A percentile compares a stretch with the other conserved stretches of the same genome.
phyloP scores from a whole-genome alignment of 192 early-diverging fungal species.

The Umbelopsis vinacea region DNA sequence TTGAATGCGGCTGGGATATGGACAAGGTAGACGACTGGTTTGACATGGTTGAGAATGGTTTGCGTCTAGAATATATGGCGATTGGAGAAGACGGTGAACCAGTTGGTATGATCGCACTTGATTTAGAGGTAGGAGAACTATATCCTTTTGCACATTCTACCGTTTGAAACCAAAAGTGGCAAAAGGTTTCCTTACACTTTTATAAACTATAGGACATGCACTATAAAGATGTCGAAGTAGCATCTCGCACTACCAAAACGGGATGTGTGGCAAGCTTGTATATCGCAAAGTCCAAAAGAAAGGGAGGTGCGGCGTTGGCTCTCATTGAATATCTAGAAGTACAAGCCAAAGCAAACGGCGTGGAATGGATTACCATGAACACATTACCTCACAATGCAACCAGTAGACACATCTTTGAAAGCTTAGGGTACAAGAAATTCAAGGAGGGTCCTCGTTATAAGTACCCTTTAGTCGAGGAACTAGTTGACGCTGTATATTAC shows the following conservation, averaged over 20 bases:
- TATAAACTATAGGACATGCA: background rate
- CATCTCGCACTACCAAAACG: background rate
- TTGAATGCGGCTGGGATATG: slow-evolving; percentile 9
- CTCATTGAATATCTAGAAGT: background rate
- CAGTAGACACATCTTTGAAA: background rate
- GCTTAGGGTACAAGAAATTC: slow-evolving; percentile 7
- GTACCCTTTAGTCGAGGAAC: background rate
- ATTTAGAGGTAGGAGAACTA: slow-evolving; percentile 3
- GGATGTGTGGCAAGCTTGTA: slow-evolving; percentile 10
- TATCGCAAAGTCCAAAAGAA: background rate
- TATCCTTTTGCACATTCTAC: background rate
- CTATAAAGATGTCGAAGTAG: background rate
- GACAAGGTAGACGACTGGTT: slow-evolving; percentile 20
- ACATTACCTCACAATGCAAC: background rate
- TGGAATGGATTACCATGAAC: background rate
- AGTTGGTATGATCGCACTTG: background rate
- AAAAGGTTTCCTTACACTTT: background rate
- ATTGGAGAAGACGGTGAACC: background rate
- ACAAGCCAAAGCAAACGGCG: background rate
- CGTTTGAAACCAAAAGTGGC: background rate
- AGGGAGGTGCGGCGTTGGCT: background rate
- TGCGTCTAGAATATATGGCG: background rate
- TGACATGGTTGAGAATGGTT: background rate
- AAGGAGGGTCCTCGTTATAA: background rate
- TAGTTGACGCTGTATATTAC: background rate